phyloP scores from a whole-genome alignment of 2,329 filamentous ascomycete genomes.

The Curvularia hawaiiensis region DNA sequence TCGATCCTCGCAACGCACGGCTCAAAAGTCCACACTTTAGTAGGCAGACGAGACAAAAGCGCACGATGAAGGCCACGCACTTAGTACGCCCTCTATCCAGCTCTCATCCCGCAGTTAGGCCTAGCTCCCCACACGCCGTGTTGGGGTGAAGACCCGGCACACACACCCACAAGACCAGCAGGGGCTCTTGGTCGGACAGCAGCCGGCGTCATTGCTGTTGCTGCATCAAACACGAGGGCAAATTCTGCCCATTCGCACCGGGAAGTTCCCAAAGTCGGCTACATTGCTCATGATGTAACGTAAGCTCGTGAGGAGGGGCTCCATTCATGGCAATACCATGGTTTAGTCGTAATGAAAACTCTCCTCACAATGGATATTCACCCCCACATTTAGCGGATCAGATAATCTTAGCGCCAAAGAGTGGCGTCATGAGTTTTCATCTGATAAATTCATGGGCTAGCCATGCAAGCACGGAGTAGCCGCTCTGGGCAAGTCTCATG shows the following conservation, averaged over 20 bases:
- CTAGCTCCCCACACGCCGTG: constrained; percentile 20
- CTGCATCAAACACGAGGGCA: constrained; percentile 14
- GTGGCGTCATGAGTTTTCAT: constrained; percentile 29
- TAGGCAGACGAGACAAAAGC: constrained; percentile 30
- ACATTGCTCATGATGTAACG: constrained; percentile 22
- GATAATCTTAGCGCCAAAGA: constrained; percentile 31
- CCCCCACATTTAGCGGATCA: constrained; percentile 37
- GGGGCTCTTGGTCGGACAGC: constrained; percentile 17
- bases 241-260: constrained; percentile 6
- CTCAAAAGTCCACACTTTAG: constrained; percentile 18
- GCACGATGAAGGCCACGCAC: constrained; percentile 17
- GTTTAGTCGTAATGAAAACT: constrained; percentile 33
- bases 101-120: constrained; percentile 16
- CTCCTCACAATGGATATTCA: constrained; percentile 5
- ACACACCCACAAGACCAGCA: constrained; percentile 6
- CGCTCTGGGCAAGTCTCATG: constrained; percentile 26
- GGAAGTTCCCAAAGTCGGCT: background rate
- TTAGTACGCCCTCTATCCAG: constrained; percentile 19
- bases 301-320: constrained; percentile 16
- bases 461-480: constrained; percentile 27
- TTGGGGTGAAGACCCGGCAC: constrained; percentile 21
- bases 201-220: constrained; percentile 27
- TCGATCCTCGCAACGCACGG: constrained; percentile 11
- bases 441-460: constrained; percentile 35
- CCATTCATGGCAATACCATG: constrained; percentile 17